Percentiles rank a stretch among this genome's conserved stretches.
Evolutionary conservation across 768 basidiomycete genomes (phyloP).

Genomic region (Tulasnella calospora): DNA sequence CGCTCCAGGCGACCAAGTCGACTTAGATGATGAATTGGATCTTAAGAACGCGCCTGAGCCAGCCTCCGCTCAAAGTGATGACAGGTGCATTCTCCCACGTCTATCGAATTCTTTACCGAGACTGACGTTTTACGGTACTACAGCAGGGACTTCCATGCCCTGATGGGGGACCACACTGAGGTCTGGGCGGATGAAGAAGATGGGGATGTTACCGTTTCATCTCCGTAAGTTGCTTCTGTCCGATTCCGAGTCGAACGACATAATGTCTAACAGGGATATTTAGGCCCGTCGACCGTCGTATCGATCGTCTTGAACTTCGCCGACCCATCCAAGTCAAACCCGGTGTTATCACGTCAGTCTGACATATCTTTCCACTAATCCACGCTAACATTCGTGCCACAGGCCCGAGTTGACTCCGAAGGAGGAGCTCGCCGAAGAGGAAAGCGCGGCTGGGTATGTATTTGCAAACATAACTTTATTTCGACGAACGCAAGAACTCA

Average conservation of each 20-base stretch:
- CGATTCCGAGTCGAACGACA: too few species aligned
- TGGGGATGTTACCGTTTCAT: background rate
- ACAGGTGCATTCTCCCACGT: background rate
- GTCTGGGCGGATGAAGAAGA: constrained; percentile 2
- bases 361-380: background rate
- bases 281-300: background rate
- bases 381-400: too few species aligned
- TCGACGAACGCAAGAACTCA: background rate
- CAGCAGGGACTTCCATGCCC: background rate
- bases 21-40: background rate
- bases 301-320: background rate
- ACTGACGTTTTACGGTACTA: background rate
- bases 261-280: background rate
- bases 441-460: background rate
- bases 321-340: background rate
- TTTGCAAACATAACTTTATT: background rate
- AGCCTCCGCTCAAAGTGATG: background rate
- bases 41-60: background rate
- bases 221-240: background rate
- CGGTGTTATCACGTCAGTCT: background rate
- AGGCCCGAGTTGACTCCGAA: background rate
- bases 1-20: background rate
- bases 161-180: background rate
- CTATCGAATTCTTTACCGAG: background rate
- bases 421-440: background rate